These are phyloP conservation scores for Lunasporangiospora selenospora DNA, from an alignment of 192 early-diverging fungal genomes.

Conservation along the genomic window DNA sequence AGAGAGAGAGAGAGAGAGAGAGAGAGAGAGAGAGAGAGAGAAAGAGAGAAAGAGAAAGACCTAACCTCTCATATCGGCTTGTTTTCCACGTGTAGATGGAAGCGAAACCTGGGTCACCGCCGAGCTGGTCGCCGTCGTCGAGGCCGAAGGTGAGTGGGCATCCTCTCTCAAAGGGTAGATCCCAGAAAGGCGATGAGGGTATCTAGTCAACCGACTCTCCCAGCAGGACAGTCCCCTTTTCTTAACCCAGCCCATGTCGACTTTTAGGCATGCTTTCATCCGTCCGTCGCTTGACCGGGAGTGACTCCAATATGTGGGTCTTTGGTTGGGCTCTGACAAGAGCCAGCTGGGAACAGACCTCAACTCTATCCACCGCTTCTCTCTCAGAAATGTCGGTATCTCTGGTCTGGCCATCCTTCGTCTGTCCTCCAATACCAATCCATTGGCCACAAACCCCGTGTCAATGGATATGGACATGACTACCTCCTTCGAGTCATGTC, in stretches of 20 bases:
- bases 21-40: neutral
- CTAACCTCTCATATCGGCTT: neutral
- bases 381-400: constrained; percentile 38
- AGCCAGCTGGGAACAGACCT: constrained; percentile 37
- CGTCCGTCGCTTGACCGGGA: constrained; percentile 28
- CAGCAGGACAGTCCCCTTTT: no score
- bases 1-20: neutral
- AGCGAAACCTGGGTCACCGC: constrained; percentile 24
- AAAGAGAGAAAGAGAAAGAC: neutral
- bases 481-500: no score
- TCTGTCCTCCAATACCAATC: constrained; percentile 1
- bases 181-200: neutral
- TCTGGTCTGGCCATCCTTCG: constrained; percentile 37
- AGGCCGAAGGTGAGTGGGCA: constrained; percentile 39
- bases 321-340: constrained; percentile 40
- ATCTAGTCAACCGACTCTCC: no score
- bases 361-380: constrained; percentile 42
- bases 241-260: no score
- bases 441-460: neutral
- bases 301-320: constrained; percentile 34
- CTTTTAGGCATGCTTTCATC: constrained; percentile 33
- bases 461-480: no score
- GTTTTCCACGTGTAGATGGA: constrained; percentile 20
- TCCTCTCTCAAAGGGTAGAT: neutral
- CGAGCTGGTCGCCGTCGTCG: constrained; percentile 36